Evolutionary conservation across 805 yeast genomes (phyloP).

Genomic region (Isabelozyma rhagii): DNA sequence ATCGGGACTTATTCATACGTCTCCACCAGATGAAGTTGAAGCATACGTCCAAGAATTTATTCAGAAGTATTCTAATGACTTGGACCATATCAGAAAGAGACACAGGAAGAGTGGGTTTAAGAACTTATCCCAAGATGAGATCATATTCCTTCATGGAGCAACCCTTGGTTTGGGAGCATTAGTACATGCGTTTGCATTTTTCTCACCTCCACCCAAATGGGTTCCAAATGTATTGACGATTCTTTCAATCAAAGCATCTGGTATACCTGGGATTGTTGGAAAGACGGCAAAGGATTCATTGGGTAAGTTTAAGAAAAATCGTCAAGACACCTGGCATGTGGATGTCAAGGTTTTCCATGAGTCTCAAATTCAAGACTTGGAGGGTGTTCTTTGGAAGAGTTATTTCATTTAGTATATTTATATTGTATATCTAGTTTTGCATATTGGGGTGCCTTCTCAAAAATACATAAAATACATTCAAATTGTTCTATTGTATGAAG

Average conservation of each 20-base stretch:
- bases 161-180: constrained; percentile 86
- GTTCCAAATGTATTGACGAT: constrained; percentile 68
- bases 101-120: constrained; percentile 38
- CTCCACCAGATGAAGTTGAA: constrained; percentile 46
- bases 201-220: constrained; percentile 91
- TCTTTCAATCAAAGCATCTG: constrained; percentile 68
- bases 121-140: constrained; percentile 35
- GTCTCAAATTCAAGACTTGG: constrained; percentile 83
- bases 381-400: constrained; percentile 91
- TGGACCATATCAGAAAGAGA: constrained; percentile 40
- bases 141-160: constrained; percentile 70
- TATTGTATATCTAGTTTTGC: not conserved
- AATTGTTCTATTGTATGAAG: too few species aligned
- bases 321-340: constrained; percentile 96
- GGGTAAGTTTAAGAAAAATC: constrained; percentile 81
- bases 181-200: constrained; percentile 84
- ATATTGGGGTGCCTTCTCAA: not conserved
- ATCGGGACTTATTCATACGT: constrained; percentile 75
- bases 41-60: constrained; percentile 40
- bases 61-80: constrained; percentile 19
- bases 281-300: constrained; percentile 77
- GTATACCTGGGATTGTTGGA: constrained; percentile 76
- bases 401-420: constrained; percentile 61
- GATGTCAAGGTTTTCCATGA: constrained; percentile 72
- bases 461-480: too few species aligned